Conservation (phyloP, 345 rosid species). For the Orychophragmus violaceus region DNA sequence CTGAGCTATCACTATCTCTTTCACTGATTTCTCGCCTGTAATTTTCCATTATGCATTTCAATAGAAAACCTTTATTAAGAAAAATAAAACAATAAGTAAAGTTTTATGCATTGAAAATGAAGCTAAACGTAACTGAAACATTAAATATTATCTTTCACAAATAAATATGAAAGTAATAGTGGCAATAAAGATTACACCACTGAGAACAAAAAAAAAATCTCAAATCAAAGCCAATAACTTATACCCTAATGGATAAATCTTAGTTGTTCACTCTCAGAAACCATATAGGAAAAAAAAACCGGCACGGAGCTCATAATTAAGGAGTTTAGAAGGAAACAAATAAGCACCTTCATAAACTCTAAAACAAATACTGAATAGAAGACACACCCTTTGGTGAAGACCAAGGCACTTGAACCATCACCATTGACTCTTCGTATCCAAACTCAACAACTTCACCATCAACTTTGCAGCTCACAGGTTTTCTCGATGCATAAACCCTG, state of each 20-base stretch:
- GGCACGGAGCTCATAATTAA: constrained; percentile 19
- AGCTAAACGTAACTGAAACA: not conserved
- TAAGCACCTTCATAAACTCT: constrained; percentile 13
- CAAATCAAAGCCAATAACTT: not conserved
- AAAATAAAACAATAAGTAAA: no score
- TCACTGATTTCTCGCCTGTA: no score
- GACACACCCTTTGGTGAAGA: constrained; percentile 42
- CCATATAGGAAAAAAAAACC: constrained; percentile 11
- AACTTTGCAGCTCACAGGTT: constrained; percentile 57
- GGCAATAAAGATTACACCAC: constrained; percentile 1
- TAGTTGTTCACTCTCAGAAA: constrained; percentile 22
- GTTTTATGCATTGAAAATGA: not conserved
- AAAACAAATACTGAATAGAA: constrained; percentile 50
- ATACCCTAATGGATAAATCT: not conserved
- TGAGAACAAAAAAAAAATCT: not conserved
- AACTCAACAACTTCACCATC: constrained; percentile 55
- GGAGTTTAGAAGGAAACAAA: constrained; percentile 1
- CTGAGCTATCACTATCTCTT: no score
- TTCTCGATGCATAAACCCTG: constrained; percentile 57
- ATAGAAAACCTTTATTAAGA: no score
- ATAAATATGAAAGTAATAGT: constrained; percentile 5
- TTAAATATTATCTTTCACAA: not conserved
- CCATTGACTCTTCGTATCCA: constrained; percentile 50
- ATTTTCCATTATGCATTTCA: no score
- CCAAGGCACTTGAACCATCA: constrained; percentile 58